Percentiles rank a stretch among this genome's conserved stretches.
Conservation (phyloP, 176 grass and related monocot species). For the Bolboschoenus planiculmis region DNA sequence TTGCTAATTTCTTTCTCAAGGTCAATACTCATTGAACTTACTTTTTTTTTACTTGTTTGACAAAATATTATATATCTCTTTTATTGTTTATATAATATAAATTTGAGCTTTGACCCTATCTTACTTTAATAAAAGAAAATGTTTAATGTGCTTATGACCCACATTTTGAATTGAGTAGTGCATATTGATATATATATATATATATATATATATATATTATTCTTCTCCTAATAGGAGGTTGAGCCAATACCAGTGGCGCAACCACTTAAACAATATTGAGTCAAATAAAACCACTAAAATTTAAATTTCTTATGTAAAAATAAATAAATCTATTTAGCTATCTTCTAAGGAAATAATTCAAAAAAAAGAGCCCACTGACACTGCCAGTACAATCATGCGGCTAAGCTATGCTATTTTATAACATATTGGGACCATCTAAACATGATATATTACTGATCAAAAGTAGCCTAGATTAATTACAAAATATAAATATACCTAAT, state of each 20-base stretch:
- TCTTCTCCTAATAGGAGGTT: not conserved
- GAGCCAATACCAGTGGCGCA: not conserved
- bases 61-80: too few relatives aligned
- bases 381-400: slow-evolving; percentile 20
- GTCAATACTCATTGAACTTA: too few relatives aligned
- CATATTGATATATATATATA: too few relatives aligned
- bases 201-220: not conserved
- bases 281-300: not conserved
- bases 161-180: too few relatives aligned
- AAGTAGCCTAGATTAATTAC: not conserved
- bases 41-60: too few relatives aligned
- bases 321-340: too few relatives aligned
- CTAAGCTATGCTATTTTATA: not conserved
- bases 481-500: not conserved
- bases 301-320: not conserved
- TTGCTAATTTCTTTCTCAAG: too few relatives aligned
- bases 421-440: not conserved
- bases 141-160: too few relatives aligned
- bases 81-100: too few relatives aligned
- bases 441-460: not conserved
- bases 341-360: not conserved
- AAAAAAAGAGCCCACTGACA: too few relatives aligned
- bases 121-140: too few relatives aligned
- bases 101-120: too few relatives aligned
- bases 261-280: not conserved